Evolutionary conservation across 176 grass and related monocot genomes (phyloP).

Genomic region (Aegilops sharonensis): DNA sequence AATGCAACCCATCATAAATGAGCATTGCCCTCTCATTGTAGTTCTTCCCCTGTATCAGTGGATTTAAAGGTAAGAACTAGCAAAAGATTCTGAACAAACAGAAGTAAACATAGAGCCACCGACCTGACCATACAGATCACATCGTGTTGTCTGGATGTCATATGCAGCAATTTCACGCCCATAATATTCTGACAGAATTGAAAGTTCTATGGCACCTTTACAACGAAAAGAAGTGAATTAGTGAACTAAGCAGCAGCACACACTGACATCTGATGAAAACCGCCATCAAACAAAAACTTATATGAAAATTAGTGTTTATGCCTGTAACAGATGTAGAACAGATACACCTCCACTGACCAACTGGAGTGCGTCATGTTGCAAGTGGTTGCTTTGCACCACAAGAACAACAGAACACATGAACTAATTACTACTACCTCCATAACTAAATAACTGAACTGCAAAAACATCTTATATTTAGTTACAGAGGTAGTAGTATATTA

Average conservation of each 20-base stretch:
- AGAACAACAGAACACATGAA: constrained; percentile 2
- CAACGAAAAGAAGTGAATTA: constrained; percentile 15
- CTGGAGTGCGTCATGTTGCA: background rate
- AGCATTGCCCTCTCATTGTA: constrained; percentile 87
- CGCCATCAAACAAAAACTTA: background rate
- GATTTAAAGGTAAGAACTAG: constrained; percentile 11
- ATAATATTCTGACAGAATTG: constrained; percentile 89
- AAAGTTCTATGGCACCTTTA: constrained; percentile 87
- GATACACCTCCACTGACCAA: background rate
- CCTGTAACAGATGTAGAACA: background rate
- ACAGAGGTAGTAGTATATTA: background rate
- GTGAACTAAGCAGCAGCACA: background rate
- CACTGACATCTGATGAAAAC: background rate
- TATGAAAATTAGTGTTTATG: background rate
- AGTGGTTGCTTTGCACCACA: background rate
- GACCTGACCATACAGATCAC: constrained; percentile 98
- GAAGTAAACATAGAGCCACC: background rate
- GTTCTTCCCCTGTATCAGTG: constrained; percentile 68
- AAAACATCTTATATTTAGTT: no score
- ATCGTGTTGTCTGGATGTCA: constrained; percentile 87
- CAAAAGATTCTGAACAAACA: background rate
- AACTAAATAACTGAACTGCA: no score
- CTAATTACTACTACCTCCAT: background rate
- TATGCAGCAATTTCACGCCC: constrained; percentile 90
- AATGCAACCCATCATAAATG: constrained; percentile 95